Base-by-base conservation (phyloP, 1,139 yeast species). In the Wickerhamomyces sp. region DNA sequence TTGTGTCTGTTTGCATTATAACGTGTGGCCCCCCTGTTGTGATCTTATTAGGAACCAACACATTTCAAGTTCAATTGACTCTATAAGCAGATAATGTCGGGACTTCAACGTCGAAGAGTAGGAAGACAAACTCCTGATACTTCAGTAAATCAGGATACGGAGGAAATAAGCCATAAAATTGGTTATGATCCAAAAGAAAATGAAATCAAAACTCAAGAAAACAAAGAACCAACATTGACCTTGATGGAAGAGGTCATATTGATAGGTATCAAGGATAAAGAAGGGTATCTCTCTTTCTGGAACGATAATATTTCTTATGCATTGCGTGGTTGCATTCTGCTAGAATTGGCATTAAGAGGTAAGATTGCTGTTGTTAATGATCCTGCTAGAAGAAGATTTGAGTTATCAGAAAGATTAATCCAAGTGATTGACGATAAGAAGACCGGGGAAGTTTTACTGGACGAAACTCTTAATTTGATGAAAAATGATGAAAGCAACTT, bases 251-350 rank as follows among this genome's bases (percentile, higher is more conserved):
- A 92, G 62, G 96, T 92, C 9, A 67, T 92, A 46, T 72, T 92
- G 48, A 77, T 92, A 67, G 99, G 98, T 3, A 72, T 92, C 49
- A 90, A 92, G 59, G 98, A 92, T 62, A 84, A 85, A 55, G 97
- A 92, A 63, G 98, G 98, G 7, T 89, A 90, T 61, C 71, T 92
- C 43, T 88, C 97, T 18, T 92, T 92, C 64, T 92, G 98, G 98
- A 94, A 92, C 61, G 99, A 92, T 63, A 90, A 88, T 61, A 90
- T 92, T 43, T 88, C 97, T 22, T 94, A 92, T 64, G 96, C 97
- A 2, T 74, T 92, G 45, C 80, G 99, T 54, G 99, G 98, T 12
- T 86, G 97, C 60, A 92, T 92, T 47, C 60, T 92, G 43, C 75
- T 92, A 63, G 99, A 92, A 63, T 72, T 92, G 61, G 96, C 97